A percentile compares a stretch with the other conserved stretches of the same genome.
Conservation (phyloP, 139 green algal genomes). For the Haematococcus lacustris region DNA sequence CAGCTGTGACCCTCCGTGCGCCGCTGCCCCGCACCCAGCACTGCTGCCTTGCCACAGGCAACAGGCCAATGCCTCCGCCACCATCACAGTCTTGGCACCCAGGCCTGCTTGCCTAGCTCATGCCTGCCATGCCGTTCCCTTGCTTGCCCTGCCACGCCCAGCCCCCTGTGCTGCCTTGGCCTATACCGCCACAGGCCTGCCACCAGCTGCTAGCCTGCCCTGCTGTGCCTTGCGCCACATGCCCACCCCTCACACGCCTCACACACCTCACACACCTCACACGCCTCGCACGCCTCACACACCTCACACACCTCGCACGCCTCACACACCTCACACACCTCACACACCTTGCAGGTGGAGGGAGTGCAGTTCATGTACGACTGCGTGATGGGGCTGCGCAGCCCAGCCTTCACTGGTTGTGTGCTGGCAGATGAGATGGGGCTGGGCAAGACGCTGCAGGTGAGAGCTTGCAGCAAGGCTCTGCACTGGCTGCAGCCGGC, state of each 20-base stretch:
- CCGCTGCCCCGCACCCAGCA: neutral
- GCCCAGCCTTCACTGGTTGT: slow-evolving; percentile 35
- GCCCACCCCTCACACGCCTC: too few species aligned
- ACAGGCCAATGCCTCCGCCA: neutral
- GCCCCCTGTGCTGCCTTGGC: too few species aligned
- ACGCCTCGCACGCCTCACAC: too few species aligned
- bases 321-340: too few species aligned
- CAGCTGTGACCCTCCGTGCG: too few species aligned
- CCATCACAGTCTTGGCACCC: neutral
- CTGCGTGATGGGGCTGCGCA: slow-evolving; percentile 28
- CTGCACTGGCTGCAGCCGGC: too few species aligned
- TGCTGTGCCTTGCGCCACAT: neutral
- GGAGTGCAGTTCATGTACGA: slow-evolving; percentile 77
- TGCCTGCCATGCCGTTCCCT: neutral
- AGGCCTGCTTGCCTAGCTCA: neutral
- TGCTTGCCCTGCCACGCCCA: neutral
- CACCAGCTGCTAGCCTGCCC: neutral
- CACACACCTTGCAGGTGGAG: slow-evolving; percentile 31
- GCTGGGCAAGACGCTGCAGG: slow-evolving; percentile 67
- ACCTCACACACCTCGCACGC: too few species aligned
- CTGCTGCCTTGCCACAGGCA: neutral
- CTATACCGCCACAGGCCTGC: neutral
- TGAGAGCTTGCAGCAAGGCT: neutral
- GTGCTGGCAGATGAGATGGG: slow-evolving; percentile 68
- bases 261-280: too few species aligned